These are phyloP conservation scores for Paraphaeosphaeria minitans DNA, from an alignment of 2,329 filamentous ascomycete genomes.

Conservation along the genomic window DNA sequence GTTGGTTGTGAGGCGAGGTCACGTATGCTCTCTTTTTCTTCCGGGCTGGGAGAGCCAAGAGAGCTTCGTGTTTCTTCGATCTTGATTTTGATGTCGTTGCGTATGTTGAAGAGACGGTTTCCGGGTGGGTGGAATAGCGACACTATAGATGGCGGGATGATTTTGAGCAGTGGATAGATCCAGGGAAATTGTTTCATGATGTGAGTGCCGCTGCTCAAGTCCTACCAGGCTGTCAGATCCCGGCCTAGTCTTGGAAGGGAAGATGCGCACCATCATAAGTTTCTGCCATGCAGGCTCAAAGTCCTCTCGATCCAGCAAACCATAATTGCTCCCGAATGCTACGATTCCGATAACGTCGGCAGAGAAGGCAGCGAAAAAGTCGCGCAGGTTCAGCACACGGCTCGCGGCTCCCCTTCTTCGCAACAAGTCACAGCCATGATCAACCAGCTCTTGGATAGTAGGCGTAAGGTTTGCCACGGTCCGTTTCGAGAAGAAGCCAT, in stretches of 20 bases:
- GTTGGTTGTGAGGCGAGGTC: conserved; percentile 15
- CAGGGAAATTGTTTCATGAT: conserved; percentile 35
- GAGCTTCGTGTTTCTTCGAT: conserved; percentile 14
- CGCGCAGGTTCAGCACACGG: conserved; percentile 19
- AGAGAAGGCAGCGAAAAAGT: conserved; percentile 24
- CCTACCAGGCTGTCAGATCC: conserved; percentile 9
- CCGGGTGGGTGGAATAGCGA: conserved; percentile 30
- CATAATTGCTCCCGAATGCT: conserved; percentile 24
- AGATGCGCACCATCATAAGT: conserved; percentile 24
- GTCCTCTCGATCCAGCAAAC: conserved; percentile 24
- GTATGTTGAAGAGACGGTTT: conserved; percentile 28
- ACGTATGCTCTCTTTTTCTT: neutral
- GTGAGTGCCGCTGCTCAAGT: conserved; percentile 32
- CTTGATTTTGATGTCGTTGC: conserved; percentile 20
- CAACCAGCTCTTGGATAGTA: conserved; percentile 8
- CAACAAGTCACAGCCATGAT: conserved; percentile 14
- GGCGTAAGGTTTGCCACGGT: conserved; percentile 10
- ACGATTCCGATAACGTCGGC: conserved; percentile 30
- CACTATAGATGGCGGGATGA: conserved; percentile 23
- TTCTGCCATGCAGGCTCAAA: conserved; percentile 26
- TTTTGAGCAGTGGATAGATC: conserved; percentile 18
- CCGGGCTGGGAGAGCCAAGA: neutral
- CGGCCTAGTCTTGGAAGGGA: neutral
- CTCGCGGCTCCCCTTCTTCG: conserved; percentile 8
- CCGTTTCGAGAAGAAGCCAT: conserved; percentile 34